Evolutionary conservation across 2,329 filamentous ascomycete species (phyloP).

Genomic region (Fusarium albidum): DNA sequence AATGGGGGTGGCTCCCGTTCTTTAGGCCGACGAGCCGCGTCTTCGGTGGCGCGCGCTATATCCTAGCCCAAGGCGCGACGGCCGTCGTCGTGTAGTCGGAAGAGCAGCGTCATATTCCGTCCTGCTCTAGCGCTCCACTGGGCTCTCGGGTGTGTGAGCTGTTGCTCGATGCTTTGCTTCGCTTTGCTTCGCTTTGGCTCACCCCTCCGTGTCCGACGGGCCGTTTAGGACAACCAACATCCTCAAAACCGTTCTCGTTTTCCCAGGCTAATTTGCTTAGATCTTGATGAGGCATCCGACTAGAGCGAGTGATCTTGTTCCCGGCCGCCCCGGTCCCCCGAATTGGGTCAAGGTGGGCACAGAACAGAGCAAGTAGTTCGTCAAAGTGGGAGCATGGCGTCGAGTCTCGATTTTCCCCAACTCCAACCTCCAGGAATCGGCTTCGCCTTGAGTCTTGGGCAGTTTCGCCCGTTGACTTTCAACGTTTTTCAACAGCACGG

Average conservation of each 20-base stretch:
- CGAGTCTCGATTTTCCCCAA: constrained; percentile 14
- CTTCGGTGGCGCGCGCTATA: constrained; percentile 29
- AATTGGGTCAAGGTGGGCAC: constrained; percentile 7
- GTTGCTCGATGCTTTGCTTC: constrained; percentile 6
- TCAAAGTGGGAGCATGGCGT: constrained; percentile 30
- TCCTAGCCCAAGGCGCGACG: constrained; percentile 16
- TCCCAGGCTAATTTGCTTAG: constrained; percentile 11
- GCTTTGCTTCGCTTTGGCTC: background rate
- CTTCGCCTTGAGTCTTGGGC: background rate
- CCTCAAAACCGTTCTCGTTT: background rate
- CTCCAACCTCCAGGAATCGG: constrained; percentile 3
- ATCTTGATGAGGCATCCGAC: constrained; percentile 14
- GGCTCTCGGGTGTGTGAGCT: background rate
- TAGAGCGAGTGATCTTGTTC: constrained; percentile 19
- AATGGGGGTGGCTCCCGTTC: constrained; percentile 35
- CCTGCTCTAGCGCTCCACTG: constrained; percentile 9
- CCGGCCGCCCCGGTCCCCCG: constrained; percentile 15
- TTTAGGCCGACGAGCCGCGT: constrained; percentile 30
- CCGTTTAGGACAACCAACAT: background rate
- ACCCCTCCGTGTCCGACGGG: background rate
- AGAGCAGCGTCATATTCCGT: constrained; percentile 19
- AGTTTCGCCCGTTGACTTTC: constrained; percentile 1
- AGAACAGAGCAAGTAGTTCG: background rate
- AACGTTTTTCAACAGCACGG: constrained; percentile 6
- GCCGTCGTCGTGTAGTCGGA: constrained; percentile 13